Evolutionary conservation across 176 grass and related monocot species (phyloP), one percentile per base, ranked within the genome.

Genomic region (Poa pratensis): DNA sequence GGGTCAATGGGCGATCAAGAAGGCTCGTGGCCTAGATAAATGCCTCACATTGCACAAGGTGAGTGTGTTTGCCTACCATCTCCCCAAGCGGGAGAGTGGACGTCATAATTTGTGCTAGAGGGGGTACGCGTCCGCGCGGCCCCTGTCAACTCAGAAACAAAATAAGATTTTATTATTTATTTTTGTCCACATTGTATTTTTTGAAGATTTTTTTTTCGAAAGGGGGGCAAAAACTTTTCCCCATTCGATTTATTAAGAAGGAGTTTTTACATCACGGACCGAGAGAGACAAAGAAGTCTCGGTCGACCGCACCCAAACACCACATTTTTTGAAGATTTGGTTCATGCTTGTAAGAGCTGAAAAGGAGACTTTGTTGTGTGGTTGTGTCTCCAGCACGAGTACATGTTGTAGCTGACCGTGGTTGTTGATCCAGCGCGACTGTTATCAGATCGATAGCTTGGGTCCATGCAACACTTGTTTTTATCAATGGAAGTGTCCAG

Each of bases 81-180:
- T 89, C 28, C 71, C 2, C 40, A 81, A 89, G 50, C 16, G 28
- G 51, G 61, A 89, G 82, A 92, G 75, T 93, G 86, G 90, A 87
- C 51, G 88, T 95, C 83, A 13, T 89, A 93, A 93, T 91, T 95
- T 91, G 51, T 91, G 80, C 0, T 24, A 77, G 59, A 87, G 66
- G 80, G 90, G 83, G 81, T 89, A 92, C 65, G 93, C 72, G 90
- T 92, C 12, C 71, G 77, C 83, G 88, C 83, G 90, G 66, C 82
- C 87, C 81, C 43, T 66, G 64, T 64, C 54, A 89, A 52, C 13
- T 9, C 0, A 0, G 7, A 46, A 7, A 23, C 6, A 46, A 19
- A 35, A 58, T 42, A 5, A 11, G 4, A 5, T 59, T n/a, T 55
- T 7, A 7, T 55, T 1, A 20, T 55, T 20, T 8, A 8, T 55